Evolutionary conservation across 2,329 filamentous ascomycete species (phyloP), one percentile per base, ranked within the genome.

Genomic region (Stylonectria norvegica): DNA sequence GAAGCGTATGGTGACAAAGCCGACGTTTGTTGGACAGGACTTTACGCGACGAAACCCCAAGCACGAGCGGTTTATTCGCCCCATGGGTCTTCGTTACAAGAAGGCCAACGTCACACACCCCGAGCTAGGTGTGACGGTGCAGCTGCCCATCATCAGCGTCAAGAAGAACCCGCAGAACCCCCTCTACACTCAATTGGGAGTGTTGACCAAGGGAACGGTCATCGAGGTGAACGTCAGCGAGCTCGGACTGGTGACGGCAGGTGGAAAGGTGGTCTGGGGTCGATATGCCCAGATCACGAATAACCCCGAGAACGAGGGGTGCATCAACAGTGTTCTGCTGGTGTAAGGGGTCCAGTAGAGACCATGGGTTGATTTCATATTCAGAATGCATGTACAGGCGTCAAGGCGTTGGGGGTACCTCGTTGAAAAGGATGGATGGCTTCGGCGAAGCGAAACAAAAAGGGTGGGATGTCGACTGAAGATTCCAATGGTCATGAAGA

Each of bases 161-260:
- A 78, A 78, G 70, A 79, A 78, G 69, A 73, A 74, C 67, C 88
- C 88, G 2, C 86, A 89, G 68, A 89, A 89, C 62, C 87, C 88
- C 1, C 76, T 95, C 61, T 95, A 95, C 68, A 96, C 91, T 1
- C 89, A 95, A 60, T 72, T 97, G 5, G 91, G 91, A 46, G 90
- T 95, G 3, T 65, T 96, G 58, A 91, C 86, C 34, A 89, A 89
- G 68, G 88, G 88, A 49, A 91, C 70, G 1, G 64, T 74, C 35
- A 81, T 91, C 59, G 91, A 97, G 68, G 89, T 97, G 57, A 95
- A 98, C 62, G 89, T 96, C 20, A 86, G 79, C 41, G 93, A 98
- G 64, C 68, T 97, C 48, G 93, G 93, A 49, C 72, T 97, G 47
- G 89, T 94, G 12, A 97, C 93, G 3, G 85, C 90, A 2, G 83